These are phyloP conservation scores for Xylogone sp. DNA, from an alignment of 2,329 filamentous ascomycete species.

Conservation along the genomic window DNA sequence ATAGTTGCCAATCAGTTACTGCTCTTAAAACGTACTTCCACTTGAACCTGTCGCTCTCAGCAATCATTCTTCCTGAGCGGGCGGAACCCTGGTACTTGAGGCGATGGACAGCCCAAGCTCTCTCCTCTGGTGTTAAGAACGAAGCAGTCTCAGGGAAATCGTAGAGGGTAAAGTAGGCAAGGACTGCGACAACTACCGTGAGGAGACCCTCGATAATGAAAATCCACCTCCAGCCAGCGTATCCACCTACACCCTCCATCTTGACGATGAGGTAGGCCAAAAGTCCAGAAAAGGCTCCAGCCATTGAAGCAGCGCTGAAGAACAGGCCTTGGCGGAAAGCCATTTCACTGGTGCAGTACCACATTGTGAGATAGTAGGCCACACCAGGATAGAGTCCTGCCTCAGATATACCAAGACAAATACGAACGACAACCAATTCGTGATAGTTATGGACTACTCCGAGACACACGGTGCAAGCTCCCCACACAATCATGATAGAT, in stretches of 20 bases:
- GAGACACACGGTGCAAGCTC: constrained; percentile 62
- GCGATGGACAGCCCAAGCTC: constrained; percentile 20
- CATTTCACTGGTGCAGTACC: constrained; percentile 53
- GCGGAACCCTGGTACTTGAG: constrained; percentile 19
- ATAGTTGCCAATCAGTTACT: constrained; percentile 44
- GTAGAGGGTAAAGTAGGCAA: constrained; percentile 41
- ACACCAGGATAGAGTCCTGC: constrained; percentile 29
- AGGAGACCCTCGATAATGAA: constrained; percentile 48
- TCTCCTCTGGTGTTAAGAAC: constrained; percentile 37
- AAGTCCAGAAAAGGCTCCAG: constrained; percentile 43
- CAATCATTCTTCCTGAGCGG: constrained; percentile 16
- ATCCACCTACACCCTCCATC: constrained; percentile 40
- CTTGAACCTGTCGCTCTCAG: constrained; percentile 26
- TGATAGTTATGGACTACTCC: constrained; percentile 64
- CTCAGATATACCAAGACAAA: constrained; percentile 21
- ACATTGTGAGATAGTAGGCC: constrained; percentile 50
- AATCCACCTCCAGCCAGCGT: constrained; percentile 43
- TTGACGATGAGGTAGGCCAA: constrained; percentile 40
- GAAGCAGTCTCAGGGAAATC: constrained; percentile 38
- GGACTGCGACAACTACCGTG: constrained; percentile 33
- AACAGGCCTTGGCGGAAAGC: constrained; percentile 40
- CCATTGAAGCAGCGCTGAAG: constrained; percentile 32
- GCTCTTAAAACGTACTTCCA: constrained; percentile 35
- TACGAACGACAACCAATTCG: constrained; percentile 45
- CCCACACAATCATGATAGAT: constrained; percentile 62